A percentile compares a stretch with the other conserved stretches of the same genome.
Evolutionary conservation across 768 basidiomycete species (phyloP).

Genomic region (Amanita rubescens): DNA sequence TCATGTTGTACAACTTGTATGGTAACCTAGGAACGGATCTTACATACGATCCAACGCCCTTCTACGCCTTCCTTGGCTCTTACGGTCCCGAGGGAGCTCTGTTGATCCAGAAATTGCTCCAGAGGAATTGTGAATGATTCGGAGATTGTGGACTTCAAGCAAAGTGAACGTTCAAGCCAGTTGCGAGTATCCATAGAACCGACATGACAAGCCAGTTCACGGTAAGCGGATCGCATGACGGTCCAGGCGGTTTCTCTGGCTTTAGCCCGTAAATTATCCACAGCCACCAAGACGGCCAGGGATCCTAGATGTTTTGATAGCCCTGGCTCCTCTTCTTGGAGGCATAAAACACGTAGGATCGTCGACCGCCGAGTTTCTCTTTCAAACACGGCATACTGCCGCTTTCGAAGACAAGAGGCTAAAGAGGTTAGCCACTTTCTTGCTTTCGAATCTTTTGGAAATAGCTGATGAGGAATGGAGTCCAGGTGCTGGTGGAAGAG

Average conservation of each 20-base stretch:
- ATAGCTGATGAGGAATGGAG: conserved; percentile 31
- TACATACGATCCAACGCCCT: conserved; percentile 57
- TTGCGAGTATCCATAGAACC: conserved; percentile 26
- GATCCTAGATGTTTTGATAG: not conserved
- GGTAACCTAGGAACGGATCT: conserved; percentile 26
- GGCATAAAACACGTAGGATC: conserved; percentile 10
- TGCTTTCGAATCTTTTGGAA: conserved; percentile 28
- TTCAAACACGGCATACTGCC: conserved; percentile 50
- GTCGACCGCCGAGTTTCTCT: conserved; percentile 27
- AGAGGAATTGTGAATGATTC: conserved; percentile 22
- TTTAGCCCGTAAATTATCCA: conserved; percentile 42
- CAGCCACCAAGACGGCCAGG: conserved; percentile 21
- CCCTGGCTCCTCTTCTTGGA: conserved; percentile 9
- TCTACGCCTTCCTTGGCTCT: conserved; percentile 48
- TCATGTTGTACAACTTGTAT: not conserved
- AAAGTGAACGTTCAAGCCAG: conserved; percentile 47
- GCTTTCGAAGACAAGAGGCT: conserved; percentile 41
- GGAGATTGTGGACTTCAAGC: conserved; percentile 29
- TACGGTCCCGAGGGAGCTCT: conserved; percentile 37
- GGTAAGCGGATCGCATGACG: conserved; percentile 53
- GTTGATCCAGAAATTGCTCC: conserved; percentile 48
- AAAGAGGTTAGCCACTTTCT: conserved; percentile 47
- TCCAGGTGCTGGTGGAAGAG: conserved; percentile 40
- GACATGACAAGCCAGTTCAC: conserved; percentile 44
- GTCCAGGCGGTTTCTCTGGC: conserved; percentile 50